A percentile compares a stretch with the other conserved stretches of the same genome.
Conservation (phyloP, 371 early-diverging fungal species). For the Mucor irregularis region DNA sequence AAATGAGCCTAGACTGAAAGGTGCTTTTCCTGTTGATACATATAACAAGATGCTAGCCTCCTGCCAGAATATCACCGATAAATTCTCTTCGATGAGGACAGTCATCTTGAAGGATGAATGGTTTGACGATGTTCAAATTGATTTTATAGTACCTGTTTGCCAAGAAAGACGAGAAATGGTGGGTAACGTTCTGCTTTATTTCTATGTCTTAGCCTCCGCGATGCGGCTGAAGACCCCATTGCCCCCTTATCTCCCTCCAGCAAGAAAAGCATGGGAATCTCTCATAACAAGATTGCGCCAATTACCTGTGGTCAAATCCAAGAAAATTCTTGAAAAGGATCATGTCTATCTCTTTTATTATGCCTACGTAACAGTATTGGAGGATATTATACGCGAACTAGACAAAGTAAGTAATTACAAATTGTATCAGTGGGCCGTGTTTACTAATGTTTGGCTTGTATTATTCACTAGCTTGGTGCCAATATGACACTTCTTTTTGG, state of each 20-base stretch:
- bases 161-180: conserved; percentile 66
- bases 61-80: conserved; percentile 77
- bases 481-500: conserved; percentile 47
- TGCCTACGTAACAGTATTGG: conserved; percentile 76
- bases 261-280: conserved; percentile 47
- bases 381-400: conserved; percentile 77
- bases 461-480: conserved; percentile 44
- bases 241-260: conserved; percentile 80
- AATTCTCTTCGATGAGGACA: conserved; percentile 68
- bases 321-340: conserved; percentile 32
- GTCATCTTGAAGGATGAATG: conserved; percentile 67
- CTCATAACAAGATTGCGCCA: conserved; percentile 52
- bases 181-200: conserved; percentile 74
- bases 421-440: too few species aligned
- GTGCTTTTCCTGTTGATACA: conserved; percentile 70
- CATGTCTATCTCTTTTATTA: conserved; percentile 71
- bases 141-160: conserved; percentile 60
- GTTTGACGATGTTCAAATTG: conserved; percentile 52
- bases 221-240: conserved; percentile 79
- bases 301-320: conserved; percentile 56
- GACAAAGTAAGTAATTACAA: conserved; percentile 53
- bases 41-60: conserved; percentile 69
- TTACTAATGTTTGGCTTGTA: background rate
- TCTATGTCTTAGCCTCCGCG: conserved; percentile 80
- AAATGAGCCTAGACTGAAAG: conserved; percentile 85